A percentile compares a stretch with the other conserved stretches of the same genome.
Conservation (phyloP, 148 eudicot genomes). For the Vaccinium corymbosum region DNA sequence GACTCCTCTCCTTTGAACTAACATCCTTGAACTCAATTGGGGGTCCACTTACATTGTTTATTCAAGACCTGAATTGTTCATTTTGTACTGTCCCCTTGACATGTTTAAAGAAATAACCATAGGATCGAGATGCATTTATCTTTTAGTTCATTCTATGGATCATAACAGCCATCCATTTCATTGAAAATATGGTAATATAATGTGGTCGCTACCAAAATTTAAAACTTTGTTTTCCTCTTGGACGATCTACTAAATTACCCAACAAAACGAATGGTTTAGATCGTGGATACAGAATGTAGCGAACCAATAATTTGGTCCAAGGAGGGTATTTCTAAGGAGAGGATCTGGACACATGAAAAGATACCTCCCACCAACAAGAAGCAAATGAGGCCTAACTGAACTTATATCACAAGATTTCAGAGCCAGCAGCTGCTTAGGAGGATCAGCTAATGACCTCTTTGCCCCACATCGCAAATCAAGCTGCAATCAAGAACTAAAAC, state of each 20-base stretch:
- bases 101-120: neutral
- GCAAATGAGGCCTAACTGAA: constrained; percentile 81
- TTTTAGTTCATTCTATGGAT: neutral
- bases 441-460: constrained; percentile 79
- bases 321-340: neutral
- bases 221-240: neutral
- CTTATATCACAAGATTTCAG: constrained; percentile 89
- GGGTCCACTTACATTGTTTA: neutral
- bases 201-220: neutral
- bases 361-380: constrained; percentile 98
- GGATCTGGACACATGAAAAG: neutral
- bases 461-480: constrained; percentile 89
- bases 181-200: neutral
- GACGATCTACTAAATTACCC: neutral
- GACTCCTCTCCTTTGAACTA: neutral
- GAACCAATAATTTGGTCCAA: neutral
- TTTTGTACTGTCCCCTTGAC: neutral
- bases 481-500: constrained; percentile 53
- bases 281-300: neutral
- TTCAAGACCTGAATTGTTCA: neutral
- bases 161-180: neutral
- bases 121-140: neutral
- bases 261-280: neutral
- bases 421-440: constrained; percentile 73
- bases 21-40: neutral